Conservation (phyloP, 768 basidiomycete genomes). For the Podaxis sp. region DNA sequence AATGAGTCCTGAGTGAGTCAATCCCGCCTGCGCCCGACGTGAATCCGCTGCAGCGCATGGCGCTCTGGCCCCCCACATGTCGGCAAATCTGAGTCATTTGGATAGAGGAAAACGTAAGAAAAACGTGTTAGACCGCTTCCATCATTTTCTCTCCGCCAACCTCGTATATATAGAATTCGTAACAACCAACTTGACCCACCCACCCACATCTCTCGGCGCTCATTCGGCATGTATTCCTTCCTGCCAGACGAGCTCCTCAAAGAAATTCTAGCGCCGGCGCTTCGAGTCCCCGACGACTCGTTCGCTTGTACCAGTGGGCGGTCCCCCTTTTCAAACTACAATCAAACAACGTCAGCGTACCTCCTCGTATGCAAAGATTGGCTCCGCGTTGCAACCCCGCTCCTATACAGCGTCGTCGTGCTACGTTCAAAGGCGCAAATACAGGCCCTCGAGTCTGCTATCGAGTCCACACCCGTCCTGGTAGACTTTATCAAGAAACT, state of each 20-base stretch:
- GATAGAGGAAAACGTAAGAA: not conserved
- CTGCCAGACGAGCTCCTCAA: constrained; percentile 26
- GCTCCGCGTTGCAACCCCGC: constrained; percentile 27
- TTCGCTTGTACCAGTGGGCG: constrained; percentile 16
- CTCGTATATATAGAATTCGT: not conserved
- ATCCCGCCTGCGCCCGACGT: not conserved
- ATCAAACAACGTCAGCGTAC: constrained; percentile 19
- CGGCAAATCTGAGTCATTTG: not conserved
- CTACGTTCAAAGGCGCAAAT: constrained; percentile 28
- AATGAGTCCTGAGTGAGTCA: not conserved
- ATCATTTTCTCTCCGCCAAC: not conserved
- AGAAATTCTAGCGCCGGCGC: constrained; percentile 21
- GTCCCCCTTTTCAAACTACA: constrained; percentile 20
- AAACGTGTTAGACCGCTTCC: not conserved
- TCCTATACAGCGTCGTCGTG: constrained; percentile 27
- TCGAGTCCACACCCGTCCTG: constrained; percentile 17
- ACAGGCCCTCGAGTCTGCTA: constrained; percentile 21
- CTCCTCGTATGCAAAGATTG: constrained; percentile 27
- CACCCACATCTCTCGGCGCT: not conserved
- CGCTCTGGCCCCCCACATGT: not conserved
- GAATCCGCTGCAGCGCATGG: not conserved
- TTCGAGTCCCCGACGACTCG: constrained; percentile 20
- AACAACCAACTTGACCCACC: not conserved
- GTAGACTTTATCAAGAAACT: constrained; percentile 24
- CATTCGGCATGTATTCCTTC: constrained; percentile 8